Percentiles rank a stretch among this genome's conserved stretches.
These are phyloP conservation scores for Cryptococcus amylolentus DNA, from an alignment of 1,284 basidiomycete genomes.

Conservation along the genomic window DNA sequence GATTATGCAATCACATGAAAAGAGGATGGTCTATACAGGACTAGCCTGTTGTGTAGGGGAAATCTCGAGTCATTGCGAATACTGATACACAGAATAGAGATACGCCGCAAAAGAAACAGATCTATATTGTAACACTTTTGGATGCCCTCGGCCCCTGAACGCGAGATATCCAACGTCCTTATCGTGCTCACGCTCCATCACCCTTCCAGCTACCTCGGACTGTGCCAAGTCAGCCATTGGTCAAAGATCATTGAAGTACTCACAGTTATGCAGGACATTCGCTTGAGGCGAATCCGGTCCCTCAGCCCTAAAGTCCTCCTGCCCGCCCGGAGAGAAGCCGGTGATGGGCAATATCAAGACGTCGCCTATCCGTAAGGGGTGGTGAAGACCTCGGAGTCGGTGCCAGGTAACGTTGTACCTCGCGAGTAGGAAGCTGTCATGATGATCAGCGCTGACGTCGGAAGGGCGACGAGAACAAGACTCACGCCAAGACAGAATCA, in stretches of 20 bases:
- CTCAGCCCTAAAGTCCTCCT: slow-evolving; percentile 34
- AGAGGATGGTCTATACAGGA: too few species aligned
- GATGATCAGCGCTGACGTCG: neutral
- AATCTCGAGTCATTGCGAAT: too few species aligned
- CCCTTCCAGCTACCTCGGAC: slow-evolving; percentile 35
- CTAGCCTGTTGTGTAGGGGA: too few species aligned
- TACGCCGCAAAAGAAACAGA: too few species aligned
- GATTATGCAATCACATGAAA: too few species aligned
- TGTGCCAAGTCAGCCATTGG: slow-evolving; percentile 1
- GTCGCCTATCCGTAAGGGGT: slow-evolving; percentile 47
- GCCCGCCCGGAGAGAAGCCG: slow-evolving; percentile 43
- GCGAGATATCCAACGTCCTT: too few species aligned
- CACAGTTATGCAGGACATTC: slow-evolving; percentile 37
- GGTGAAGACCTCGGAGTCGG: slow-evolving; percentile 36
- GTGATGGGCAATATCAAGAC: slow-evolving; percentile 48
- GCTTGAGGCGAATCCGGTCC: slow-evolving; percentile 31
- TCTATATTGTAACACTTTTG: too few species aligned
- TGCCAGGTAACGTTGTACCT: slow-evolving; percentile 48
- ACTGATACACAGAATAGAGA: too few species aligned
- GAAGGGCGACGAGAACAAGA: neutral
- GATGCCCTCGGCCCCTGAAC: too few species aligned
- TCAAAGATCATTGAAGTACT: slow-evolving; percentile 4
- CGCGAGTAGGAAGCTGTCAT: slow-evolving; percentile 41
- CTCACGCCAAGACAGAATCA: slow-evolving; percentile 42
- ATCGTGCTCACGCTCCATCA: slow-evolving; percentile 10